These are phyloP conservation scores for Gardenia jasminoides DNA, from an alignment of 257 asterid species.

Conservation along the genomic window DNA sequence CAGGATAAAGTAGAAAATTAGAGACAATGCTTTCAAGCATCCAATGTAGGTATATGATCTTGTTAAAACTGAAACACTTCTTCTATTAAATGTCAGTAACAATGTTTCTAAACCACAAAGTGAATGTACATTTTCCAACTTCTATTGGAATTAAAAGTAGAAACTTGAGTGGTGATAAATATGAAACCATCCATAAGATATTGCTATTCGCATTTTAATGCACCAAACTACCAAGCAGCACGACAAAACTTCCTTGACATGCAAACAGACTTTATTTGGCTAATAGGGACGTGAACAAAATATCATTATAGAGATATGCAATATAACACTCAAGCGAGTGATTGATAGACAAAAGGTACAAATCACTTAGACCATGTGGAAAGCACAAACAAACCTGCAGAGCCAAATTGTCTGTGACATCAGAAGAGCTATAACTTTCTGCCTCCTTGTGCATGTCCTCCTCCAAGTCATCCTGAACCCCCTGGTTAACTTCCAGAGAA, in stretches of 20 bases:
- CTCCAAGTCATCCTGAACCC: slow-evolving; percentile 24
- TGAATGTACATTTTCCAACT: not conserved
- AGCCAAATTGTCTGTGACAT: slow-evolving; percentile 24
- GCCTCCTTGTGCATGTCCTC: slow-evolving; percentile 19
- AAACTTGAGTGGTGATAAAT: not conserved
- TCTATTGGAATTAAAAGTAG: not conserved
- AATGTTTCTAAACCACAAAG: not conserved
- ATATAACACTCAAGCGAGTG: slow-evolving; percentile 2
- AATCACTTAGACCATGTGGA: slow-evolving; percentile 6
- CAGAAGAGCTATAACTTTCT: slow-evolving; percentile 23
- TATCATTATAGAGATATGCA: not conserved
- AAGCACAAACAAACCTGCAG: slow-evolving; percentile 28
- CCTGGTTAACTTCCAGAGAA: slow-evolving; percentile 14
- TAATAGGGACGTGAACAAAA: not conserved
- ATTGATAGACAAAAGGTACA: not conserved
- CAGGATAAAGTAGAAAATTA: not conserved
- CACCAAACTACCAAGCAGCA: not conserved
- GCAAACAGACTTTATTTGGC: not conserved
- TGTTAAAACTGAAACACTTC: not conserved
- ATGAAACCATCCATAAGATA: not conserved
- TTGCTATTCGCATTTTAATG: not conserved
- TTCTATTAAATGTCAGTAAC: not conserved
- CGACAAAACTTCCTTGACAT: not conserved
- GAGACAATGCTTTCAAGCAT: not conserved
- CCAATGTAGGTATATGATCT: not conserved